phyloP scores from a whole-genome alignment of 805 yeast species.

The Cyberlindnera subsufficiens region DNA sequence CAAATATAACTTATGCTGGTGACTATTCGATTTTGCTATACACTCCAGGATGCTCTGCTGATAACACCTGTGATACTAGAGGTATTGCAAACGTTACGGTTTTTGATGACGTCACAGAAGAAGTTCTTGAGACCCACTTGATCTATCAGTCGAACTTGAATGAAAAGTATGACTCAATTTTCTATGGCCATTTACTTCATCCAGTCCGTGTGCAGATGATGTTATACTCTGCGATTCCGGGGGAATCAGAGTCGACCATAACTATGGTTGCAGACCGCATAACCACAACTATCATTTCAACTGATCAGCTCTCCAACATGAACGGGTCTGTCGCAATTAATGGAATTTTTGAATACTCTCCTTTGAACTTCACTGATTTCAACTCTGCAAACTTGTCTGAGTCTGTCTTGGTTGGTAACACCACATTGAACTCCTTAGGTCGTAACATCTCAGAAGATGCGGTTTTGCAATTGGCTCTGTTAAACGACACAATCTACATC shows the following conservation, averaged over 20 bases:
- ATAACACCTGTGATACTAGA: constrained; percentile 61
- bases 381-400: constrained; percentile 22
- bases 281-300: constrained; percentile 39
- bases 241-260: constrained; percentile 23
- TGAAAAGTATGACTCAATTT: constrained; percentile 76
- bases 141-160: constrained; percentile 78
- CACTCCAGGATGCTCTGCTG: constrained; percentile 83
- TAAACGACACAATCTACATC: constrained; percentile 33
- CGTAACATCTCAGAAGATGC: constrained; percentile 33
- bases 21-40: constrained; percentile 63
- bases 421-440: constrained; percentile 34
- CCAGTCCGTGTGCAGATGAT: constrained; percentile 40
- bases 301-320: constrained; percentile 33
- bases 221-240: constrained; percentile 27
- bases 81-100: constrained; percentile 78
- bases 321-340: constrained; percentile 43
- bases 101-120: constrained; percentile 32
- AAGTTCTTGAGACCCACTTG: constrained; percentile 33
- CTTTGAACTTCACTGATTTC: constrained; percentile 51
- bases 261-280: constrained; percentile 71
- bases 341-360: constrained; percentile 80
- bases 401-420: constrained; percentile 35
- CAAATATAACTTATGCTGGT: constrained; percentile 70
- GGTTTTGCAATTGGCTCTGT: constrained; percentile 28
- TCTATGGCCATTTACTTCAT: constrained; percentile 57